These are phyloP conservation scores for Panicum virgatum DNA, from an alignment of 202 grass and related monocot species.

Conservation along the genomic window DNA sequence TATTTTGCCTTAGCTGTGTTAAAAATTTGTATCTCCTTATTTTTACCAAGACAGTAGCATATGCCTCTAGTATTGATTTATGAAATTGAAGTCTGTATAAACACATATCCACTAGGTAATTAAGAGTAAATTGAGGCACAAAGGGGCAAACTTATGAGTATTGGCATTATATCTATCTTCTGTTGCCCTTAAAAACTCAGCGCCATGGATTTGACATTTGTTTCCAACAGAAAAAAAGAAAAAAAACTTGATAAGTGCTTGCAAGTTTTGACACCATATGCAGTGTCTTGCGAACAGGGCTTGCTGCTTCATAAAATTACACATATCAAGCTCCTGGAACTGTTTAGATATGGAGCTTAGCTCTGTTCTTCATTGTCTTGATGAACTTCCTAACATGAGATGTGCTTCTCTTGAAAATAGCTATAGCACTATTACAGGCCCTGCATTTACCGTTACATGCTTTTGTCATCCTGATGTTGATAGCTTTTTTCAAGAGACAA, in stretches of 20 bases:
- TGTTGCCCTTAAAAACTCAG: not conserved
- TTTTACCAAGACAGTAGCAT: not conserved
- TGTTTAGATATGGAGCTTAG: not conserved
- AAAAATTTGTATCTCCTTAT: not conserved
- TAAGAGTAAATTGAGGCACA: not conserved
- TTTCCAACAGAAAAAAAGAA: not conserved
- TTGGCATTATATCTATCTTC: too few species aligned
- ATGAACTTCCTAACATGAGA: not conserved
- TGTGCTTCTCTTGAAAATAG: not conserved
- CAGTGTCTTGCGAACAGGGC: not conserved
- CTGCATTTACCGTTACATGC: not conserved
- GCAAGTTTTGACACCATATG: not conserved
- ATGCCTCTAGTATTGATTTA: not conserved
- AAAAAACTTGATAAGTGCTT: not conserved
- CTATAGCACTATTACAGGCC: not conserved
- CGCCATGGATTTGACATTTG: not conserved
- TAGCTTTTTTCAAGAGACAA: slow-evolving; percentile 8
- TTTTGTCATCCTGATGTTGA: slow-evolving; percentile 11
- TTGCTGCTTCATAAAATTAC: slow-evolving; percentile 6
- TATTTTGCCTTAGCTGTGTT: not conserved
- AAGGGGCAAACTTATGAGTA: not conserved
- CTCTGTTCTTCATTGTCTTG: not conserved
- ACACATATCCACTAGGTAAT: not conserved
- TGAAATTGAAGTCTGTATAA: slow-evolving; percentile 6
- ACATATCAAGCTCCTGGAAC: not conserved